Evolutionary conservation across 2,329 filamentous ascomycete species (phyloP).

Genomic region (Alternaria arborescens): DNA sequence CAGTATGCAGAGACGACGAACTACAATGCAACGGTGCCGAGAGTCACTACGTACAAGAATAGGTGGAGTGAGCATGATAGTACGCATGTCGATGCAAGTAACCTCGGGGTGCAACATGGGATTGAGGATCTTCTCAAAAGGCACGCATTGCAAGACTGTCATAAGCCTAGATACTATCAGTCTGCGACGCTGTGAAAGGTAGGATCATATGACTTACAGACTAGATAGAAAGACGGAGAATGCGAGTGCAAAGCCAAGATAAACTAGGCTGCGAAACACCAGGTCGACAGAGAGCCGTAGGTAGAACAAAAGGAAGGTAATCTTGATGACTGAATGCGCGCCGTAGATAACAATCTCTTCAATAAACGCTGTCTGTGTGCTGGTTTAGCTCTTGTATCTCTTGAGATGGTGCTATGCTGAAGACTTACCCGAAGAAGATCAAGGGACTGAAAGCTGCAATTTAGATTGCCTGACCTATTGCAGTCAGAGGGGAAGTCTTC

Average conservation of each 20-base stretch:
- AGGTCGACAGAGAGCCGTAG: slow-evolving; percentile 6
- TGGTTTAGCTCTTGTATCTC: neutral
- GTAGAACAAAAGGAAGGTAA: slow-evolving; percentile 10
- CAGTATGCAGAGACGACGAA: neutral
- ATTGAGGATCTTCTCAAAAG: slow-evolving; percentile 11
- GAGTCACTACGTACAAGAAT: neutral
- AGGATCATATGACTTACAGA: neutral
- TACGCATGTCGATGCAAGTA: slow-evolving; percentile 5
- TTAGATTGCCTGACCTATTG: neutral
- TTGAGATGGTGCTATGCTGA: neutral
- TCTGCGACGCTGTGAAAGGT: neutral
- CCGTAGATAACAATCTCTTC: slow-evolving; percentile 10
- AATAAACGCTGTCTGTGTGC: neutral
- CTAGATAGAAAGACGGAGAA: neutral
- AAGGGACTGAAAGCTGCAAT: neutral
- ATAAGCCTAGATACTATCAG: slow-evolving; percentile 4
- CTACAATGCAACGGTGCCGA: neutral
- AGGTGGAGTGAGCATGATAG: slow-evolving; percentile 4
- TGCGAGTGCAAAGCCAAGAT: neutral
- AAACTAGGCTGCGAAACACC: slow-evolving; percentile 1
- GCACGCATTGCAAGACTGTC: slow-evolving; percentile 7
- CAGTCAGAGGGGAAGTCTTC: neutral
- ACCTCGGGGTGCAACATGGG: slow-evolving; percentile 2
- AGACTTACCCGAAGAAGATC: neutral
- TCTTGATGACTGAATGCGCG: slow-evolving; percentile 13